These are phyloP conservation scores for Teratosphaeria pseudoeucalypti DNA, from an alignment of 2,329 filamentous ascomycete species.

Conservation along the genomic window DNA sequence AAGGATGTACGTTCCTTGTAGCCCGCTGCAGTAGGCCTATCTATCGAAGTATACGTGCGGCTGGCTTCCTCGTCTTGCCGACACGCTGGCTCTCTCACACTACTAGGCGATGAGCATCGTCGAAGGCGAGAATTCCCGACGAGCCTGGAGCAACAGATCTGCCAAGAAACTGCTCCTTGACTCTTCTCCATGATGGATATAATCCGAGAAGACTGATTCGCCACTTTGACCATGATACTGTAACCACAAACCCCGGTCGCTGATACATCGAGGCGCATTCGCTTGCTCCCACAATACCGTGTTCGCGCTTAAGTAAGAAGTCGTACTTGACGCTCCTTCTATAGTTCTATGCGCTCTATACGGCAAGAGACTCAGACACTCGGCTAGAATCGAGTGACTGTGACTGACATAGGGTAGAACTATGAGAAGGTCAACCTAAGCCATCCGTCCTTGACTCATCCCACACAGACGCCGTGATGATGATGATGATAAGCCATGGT, in stretches of 20 bases:
- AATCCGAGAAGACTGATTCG: not conserved
- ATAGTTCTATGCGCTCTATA: not conserved
- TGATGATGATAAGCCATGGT: not conserved
- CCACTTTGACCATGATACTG: not conserved
- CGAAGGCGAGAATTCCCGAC: not conserved
- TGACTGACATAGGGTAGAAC: not conserved
- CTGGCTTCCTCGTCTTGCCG: not conserved
- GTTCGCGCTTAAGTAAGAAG: not conserved
- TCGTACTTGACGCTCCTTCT: not conserved
- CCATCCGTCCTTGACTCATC: not conserved
- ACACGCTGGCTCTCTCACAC: not conserved
- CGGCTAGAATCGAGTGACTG: too few species aligned
- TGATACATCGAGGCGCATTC: not conserved
- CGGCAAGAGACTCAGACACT: too few species aligned
- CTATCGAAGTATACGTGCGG: not conserved
- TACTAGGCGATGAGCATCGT: not conserved
- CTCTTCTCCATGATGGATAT: not conserved
- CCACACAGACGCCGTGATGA: not conserved
- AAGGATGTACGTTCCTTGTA: not conserved
- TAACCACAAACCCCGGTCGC: not conserved
- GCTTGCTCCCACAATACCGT: not conserved
- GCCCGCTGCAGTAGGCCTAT: not conserved
- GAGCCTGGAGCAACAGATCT: not conserved
- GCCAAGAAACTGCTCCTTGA: not conserved
- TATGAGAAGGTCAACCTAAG: not conserved